These are phyloP conservation scores for Suillus discolor DNA, from an alignment of 768 basidiomycete genomes.

Conservation along the genomic window DNA sequence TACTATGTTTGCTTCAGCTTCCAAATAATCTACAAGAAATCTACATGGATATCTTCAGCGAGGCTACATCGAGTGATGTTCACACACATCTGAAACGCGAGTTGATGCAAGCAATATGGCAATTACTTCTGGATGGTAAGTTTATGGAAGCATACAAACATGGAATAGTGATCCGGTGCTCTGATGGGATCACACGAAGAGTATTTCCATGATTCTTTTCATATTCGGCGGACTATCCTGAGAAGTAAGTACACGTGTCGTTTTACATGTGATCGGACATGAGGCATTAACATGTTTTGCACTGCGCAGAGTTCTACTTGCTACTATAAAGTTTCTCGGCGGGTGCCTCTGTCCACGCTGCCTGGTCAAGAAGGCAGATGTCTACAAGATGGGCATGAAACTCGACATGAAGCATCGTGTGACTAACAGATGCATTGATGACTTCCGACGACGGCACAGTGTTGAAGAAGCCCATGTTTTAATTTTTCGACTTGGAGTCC, in stretches of 20 bases:
- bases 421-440: constrained; percentile 1
- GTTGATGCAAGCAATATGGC: constrained; percentile 21
- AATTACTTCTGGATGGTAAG: constrained; percentile 20
- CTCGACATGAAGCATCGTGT: constrained; percentile 8
- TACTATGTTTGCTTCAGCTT: neutral
- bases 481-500: constrained; percentile 9
- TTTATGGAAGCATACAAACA: constrained; percentile 23
- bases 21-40: neutral
- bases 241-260: constrained; percentile 9
- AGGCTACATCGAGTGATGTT: neutral
- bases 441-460: neutral
- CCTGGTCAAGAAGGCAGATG: neutral
- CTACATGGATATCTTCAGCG: neutral
- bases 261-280: neutral
- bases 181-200: constrained; percentile 1
- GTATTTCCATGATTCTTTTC: constrained; percentile 8
- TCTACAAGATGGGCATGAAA: constrained; percentile 18
- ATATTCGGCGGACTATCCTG: constrained; percentile 27
- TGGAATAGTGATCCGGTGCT: constrained; percentile 21
- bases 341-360: constrained; percentile 28
- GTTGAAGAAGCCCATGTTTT: constrained; percentile 9
- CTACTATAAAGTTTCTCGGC: constrained; percentile 25
- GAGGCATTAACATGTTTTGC: neutral
- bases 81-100: constrained; percentile 14
- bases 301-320: constrained; percentile 17